These are phyloP conservation scores for Lablab purpureus DNA, from an alignment of 306 rosid genomes.

Conservation along the genomic window DNA sequence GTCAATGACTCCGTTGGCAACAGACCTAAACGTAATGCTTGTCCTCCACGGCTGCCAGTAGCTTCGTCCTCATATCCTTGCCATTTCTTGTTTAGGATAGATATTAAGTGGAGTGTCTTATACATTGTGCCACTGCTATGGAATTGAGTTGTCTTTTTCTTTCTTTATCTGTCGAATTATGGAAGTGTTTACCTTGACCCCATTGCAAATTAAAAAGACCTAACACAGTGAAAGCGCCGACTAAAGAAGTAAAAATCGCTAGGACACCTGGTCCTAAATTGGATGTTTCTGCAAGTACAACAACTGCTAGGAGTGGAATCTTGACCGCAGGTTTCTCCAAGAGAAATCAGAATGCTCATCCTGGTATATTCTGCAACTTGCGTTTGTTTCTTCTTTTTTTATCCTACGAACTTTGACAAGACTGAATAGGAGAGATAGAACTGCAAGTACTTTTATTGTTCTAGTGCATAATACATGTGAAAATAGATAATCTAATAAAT, in stretches of 20 bases:
- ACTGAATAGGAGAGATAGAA: slow-evolving; percentile 16
- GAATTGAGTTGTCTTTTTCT: slow-evolving; percentile 28
- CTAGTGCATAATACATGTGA: slow-evolving; percentile 13
- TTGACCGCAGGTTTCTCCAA: slow-evolving; percentile 53
- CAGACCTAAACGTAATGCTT: slow-evolving; percentile 71
- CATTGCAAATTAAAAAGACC: slow-evolving; percentile 67
- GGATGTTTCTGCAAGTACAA: slow-evolving; percentile 44
- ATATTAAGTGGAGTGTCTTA: slow-evolving; percentile 8
- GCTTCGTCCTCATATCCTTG: slow-evolving; percentile 89
- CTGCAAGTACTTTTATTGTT: background rate
- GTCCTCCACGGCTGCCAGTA: slow-evolving; percentile 70
- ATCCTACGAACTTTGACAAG: slow-evolving; percentile 27
- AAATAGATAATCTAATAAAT: slow-evolving; percentile 13
- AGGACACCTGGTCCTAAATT: slow-evolving; percentile 62
- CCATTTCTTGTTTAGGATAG: slow-evolving; percentile 20
- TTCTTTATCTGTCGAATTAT: slow-evolving; percentile 36
- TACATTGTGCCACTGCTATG: background rate
- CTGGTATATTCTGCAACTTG: slow-evolving; percentile 55
- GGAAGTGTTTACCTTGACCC: slow-evolving; percentile 64
- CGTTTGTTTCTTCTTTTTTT: slow-evolving; percentile 21
- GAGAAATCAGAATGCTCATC: slow-evolving; percentile 59
- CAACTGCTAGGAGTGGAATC: slow-evolving; percentile 54
- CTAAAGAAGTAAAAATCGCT: slow-evolving; percentile 58
- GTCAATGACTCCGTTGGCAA: slow-evolving; percentile 59
- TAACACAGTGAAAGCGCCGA: slow-evolving; percentile 52